A percentile compares a stretch with the other conserved stretches of the same genome.
phyloP scores from a whole-genome alignment of 352 stramenopile genomes.

The Pythium apleroticum region DNA sequence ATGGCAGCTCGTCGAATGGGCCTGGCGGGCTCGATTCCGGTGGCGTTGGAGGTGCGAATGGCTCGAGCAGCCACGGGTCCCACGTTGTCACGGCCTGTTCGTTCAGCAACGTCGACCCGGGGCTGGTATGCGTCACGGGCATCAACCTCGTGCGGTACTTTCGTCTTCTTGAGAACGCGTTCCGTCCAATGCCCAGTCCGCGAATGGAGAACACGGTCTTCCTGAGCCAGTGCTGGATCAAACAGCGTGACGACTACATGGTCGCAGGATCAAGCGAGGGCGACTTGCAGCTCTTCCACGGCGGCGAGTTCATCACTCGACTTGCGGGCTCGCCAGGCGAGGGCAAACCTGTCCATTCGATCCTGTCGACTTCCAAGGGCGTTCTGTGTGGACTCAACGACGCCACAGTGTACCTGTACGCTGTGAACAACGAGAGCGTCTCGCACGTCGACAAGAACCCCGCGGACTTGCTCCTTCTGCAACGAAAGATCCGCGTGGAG shows the following conservation, averaged over 20 bases:
- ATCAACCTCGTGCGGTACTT: slow-evolving; percentile 88
- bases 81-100: slow-evolving; percentile 71
- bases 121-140: slow-evolving; percentile 85
- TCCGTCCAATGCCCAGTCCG: slow-evolving; percentile 82
- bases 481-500: slow-evolving; percentile 66
- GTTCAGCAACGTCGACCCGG: slow-evolving; percentile 89
- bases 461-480: slow-evolving; percentile 47
- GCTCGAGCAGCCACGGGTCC: background rate
- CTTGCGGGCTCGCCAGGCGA: slow-evolving; percentile 55
- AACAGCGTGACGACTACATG: slow-evolving; percentile 87
- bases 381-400: slow-evolving; percentile 79
- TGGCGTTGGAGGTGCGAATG: background rate
- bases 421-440: slow-evolving; percentile 37
- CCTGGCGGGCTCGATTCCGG: slow-evolving; percentile 6
- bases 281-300: slow-evolving; percentile 88
- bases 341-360: slow-evolving; percentile 44
- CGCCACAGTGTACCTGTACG: slow-evolving; percentile 68
- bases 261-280: slow-evolving; percentile 81
- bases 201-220: slow-evolving; percentile 76
- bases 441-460: slow-evolving; percentile 33
- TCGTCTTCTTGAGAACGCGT: slow-evolving; percentile 84
- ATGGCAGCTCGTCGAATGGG: background rate
- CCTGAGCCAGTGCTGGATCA: slow-evolving; percentile 87
- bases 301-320: slow-evolving; percentile 63
- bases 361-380: slow-evolving; percentile 72